Conservation (phyloP, 2,329 filamentous ascomycete genomes). For the Trichoderma simmonsii region DNA sequence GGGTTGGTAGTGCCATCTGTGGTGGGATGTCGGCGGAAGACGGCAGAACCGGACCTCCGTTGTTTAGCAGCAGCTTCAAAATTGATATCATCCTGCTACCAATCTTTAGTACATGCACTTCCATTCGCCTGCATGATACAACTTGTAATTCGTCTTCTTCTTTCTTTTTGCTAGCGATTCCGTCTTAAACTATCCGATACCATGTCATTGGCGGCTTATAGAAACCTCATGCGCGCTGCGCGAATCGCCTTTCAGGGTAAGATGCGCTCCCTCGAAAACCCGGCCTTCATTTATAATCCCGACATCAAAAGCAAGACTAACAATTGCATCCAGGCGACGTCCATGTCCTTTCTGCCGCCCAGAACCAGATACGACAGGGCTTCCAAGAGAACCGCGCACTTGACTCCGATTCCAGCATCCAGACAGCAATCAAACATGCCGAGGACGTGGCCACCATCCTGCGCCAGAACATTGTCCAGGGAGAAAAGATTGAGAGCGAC, state of each 20-base stretch:
- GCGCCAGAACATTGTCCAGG: conserved; percentile 84
- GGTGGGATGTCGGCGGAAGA: conserved; percentile 21
- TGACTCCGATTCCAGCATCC: conserved; percentile 53
- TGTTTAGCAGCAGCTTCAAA: neutral
- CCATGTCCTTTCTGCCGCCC: conserved; percentile 66
- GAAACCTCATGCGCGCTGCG: conserved; percentile 75
- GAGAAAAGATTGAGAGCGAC: conserved; percentile 50
- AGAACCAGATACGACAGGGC: conserved; percentile 64
- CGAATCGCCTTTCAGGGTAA: conserved; percentile 80
- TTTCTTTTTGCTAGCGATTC: neutral
- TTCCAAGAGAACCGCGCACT: conserved; percentile 69
- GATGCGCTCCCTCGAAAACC: conserved; percentile 2
- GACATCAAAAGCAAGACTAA: neutral
- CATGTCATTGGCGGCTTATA: conserved; percentile 75
- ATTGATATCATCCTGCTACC: neutral
- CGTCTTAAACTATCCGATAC: neutral
- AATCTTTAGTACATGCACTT: neutral
- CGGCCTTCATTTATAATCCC: neutral
- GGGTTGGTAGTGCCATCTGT: neutral
- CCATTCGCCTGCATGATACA: neutral
- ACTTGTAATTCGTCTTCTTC: neutral
- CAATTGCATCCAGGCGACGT: conserved; percentile 60
- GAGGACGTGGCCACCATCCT: conserved; percentile 79
- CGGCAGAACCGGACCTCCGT: conserved; percentile 27
- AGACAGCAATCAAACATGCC: conserved; percentile 70